Percentiles rank a stretch among this genome's conserved stretches.
Evolutionary conservation across 2,329 filamentous ascomycete species (phyloP).

Genomic region (Chaetothyriales sp.): DNA sequence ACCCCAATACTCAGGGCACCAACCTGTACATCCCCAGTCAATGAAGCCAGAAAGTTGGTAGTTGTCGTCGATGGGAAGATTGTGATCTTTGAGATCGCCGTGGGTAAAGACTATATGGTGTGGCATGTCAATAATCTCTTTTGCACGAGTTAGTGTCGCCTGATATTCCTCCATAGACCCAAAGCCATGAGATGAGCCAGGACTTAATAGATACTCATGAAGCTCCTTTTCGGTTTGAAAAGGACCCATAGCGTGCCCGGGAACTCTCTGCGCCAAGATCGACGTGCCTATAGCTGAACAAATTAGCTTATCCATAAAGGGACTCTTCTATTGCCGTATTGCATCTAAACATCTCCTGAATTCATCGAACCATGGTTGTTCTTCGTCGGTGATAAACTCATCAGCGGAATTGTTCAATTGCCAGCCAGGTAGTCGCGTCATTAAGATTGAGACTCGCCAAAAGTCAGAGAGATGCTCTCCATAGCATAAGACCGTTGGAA

Average conservation of each 20-base stretch:
- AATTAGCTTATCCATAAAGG: constrained; percentile 15
- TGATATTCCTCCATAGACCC: constrained; percentile 19
- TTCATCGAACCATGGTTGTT: constrained; percentile 24
- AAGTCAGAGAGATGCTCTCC: constrained; percentile 23
- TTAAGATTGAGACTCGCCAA: constrained; percentile 25
- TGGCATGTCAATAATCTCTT: constrained; percentile 10
- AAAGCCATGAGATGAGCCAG: constrained; percentile 21
- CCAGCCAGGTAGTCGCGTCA: constrained; percentile 28
- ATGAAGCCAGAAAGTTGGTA: constrained; percentile 18
- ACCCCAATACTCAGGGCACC: constrained; percentile 19
- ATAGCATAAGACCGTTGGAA: constrained; percentile 23
- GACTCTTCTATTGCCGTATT: constrained; percentile 26
- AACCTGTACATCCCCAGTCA: constrained; percentile 22
- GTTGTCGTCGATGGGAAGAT: constrained; percentile 12
- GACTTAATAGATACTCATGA: constrained; percentile 21
- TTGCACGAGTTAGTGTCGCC: constrained; percentile 17
- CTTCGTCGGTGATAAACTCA: constrained; percentile 18
- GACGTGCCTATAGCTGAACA: constrained; percentile 23
- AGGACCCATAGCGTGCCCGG: constrained; percentile 22
- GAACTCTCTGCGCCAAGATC: constrained; percentile 23
- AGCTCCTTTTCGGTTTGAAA: constrained; percentile 20
- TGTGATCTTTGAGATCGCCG: constrained; percentile 15
- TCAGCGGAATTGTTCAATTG: constrained; percentile 22
- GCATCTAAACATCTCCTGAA: constrained; percentile 23
- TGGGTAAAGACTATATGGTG: constrained; percentile 20